phyloP scores from a whole-genome alignment of 1,284 basidiomycete species.

The Dichomitus squalens region DNA sequence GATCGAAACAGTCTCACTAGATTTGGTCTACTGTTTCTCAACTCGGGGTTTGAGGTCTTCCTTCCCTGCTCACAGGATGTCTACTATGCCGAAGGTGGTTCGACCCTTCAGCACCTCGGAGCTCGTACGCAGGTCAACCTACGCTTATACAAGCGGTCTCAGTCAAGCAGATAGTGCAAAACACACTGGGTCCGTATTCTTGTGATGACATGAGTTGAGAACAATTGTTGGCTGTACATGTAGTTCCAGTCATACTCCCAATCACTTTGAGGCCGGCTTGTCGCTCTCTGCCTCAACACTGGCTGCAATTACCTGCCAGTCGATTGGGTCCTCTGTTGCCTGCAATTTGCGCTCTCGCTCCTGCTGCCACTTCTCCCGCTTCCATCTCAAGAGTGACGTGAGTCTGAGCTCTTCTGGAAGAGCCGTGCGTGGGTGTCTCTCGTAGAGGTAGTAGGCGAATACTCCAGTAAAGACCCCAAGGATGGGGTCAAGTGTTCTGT shows the following conservation, averaged over 20 bases:
- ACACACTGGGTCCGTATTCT: too few relatives aligned
- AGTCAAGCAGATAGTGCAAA: too few relatives aligned
- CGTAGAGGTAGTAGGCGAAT: slow-evolving; percentile 83
- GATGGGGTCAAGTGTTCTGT: slow-evolving; percentile 68
- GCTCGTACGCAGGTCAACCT: too few relatives aligned
- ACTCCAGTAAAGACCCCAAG: slow-evolving; percentile 83
- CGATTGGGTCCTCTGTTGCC: slow-evolving; percentile 11
- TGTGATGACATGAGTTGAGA: too few relatives aligned
- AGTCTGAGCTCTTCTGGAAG: slow-evolving; percentile 69
- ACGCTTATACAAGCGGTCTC: too few relatives aligned
- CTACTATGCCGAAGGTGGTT: too few relatives aligned
- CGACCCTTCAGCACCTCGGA: too few relatives aligned
- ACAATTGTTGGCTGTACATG: too few relatives aligned
- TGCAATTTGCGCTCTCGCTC: slow-evolving; percentile 28
- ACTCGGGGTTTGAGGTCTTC: too few relatives aligned
- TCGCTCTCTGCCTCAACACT: slow-evolving; percentile 11
- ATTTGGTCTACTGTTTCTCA: too few relatives aligned
- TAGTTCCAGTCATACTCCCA: background rate
- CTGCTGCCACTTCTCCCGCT: slow-evolving; percentile 26
- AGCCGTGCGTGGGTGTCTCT: slow-evolving; percentile 81
- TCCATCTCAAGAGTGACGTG: slow-evolving; percentile 68
- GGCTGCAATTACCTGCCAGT: slow-evolving; percentile 19
- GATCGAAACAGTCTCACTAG: too few relatives aligned
- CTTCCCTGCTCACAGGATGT: too few relatives aligned
- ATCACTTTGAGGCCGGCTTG: background rate